Evolutionary conservation across 805 yeast species (phyloP).

Genomic region (Kodamaea kakaduensis): DNA sequence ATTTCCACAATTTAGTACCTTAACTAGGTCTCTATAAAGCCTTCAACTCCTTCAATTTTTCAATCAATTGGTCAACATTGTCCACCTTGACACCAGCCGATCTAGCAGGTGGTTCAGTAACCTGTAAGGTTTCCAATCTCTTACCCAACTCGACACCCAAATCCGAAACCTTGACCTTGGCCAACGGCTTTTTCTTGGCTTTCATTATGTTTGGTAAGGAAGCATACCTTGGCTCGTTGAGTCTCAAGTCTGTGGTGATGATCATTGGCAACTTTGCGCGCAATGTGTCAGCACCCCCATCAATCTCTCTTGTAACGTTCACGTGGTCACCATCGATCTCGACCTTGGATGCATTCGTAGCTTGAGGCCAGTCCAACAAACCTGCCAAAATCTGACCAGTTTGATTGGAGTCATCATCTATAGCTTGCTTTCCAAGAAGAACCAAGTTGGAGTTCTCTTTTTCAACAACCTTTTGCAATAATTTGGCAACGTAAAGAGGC

Average conservation of each 20-base stretch:
- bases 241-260: constrained; percentile 87
- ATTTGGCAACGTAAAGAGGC: constrained; percentile 86
- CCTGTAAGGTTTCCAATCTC: constrained; percentile 64
- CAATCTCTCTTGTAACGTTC: constrained; percentile 85
- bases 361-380: constrained; percentile 91
- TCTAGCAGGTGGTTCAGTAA: constrained; percentile 84
- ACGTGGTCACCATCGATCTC: constrained; percentile 54
- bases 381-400: constrained; percentile 98
- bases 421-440: constrained; percentile 92
- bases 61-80: constrained; percentile 75
- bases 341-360: constrained; percentile 89
- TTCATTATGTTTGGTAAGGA: constrained; percentile 95
- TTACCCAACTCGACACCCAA: constrained; percentile 62
- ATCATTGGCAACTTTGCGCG: constrained; percentile 77
- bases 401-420: constrained; percentile 92
- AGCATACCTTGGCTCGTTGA: constrained; percentile 95
- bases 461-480: constrained; percentile 69
- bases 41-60: constrained; percentile 72
- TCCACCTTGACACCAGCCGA: constrained; percentile 77
- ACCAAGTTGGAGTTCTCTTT: constrained; percentile 71
- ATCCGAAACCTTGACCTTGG: constrained; percentile 56
- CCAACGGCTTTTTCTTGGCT: constrained; percentile 94
- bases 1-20: too few species aligned
- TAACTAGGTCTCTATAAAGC: constrained; percentile 32
- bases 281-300: constrained; percentile 88